phyloP scores from a whole-genome alignment of 176 grass and related monocot genomes.

The Chrysopogon serrulatus region DNA sequence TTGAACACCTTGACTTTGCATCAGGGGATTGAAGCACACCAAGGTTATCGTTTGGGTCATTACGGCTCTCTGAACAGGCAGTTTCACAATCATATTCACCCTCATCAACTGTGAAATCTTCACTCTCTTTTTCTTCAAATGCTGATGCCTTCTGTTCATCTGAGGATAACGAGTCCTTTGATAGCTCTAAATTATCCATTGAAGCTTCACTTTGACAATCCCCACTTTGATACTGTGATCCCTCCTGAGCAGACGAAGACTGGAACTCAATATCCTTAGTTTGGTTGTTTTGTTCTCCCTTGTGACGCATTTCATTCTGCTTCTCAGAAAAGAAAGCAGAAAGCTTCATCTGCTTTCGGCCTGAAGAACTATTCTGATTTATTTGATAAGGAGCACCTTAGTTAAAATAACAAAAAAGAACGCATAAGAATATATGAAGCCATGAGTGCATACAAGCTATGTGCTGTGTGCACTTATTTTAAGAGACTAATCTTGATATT shows the following conservation, averaged over 20 bases:
- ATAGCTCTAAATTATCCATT: constrained; percentile 26
- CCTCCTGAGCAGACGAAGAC: constrained; percentile 34
- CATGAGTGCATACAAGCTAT: not conserved
- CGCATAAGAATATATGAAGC: not conserved
- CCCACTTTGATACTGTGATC: constrained; percentile 12
- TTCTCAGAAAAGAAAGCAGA: constrained; percentile 83
- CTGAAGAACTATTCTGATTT: constrained; percentile 44
- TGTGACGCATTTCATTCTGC: constrained; percentile 21
- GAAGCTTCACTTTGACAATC: constrained; percentile 19
- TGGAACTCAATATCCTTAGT: constrained; percentile 21
- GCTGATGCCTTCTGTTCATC: constrained; percentile 27
- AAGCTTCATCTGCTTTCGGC: constrained; percentile 82
- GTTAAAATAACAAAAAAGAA: not conserved
- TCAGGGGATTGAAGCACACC: constrained; percentile 22
- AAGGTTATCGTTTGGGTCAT: constrained; percentile 27
- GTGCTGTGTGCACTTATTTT: not conserved
- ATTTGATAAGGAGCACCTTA: constrained; percentile 73
- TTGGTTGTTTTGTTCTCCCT: constrained; percentile 9
- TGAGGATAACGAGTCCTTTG: constrained; percentile 26
- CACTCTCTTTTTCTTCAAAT: constrained; percentile 29
- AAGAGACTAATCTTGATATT: not conserved
- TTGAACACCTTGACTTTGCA: constrained; percentile 41
- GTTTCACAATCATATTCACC: constrained; percentile 39
- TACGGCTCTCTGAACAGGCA: constrained; percentile 35
- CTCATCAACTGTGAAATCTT: constrained; percentile 23